Evolutionary conservation across 2,329 filamentous ascomycete genomes (phyloP).

Genomic region (Fonsecaea pedrosoi): DNA sequence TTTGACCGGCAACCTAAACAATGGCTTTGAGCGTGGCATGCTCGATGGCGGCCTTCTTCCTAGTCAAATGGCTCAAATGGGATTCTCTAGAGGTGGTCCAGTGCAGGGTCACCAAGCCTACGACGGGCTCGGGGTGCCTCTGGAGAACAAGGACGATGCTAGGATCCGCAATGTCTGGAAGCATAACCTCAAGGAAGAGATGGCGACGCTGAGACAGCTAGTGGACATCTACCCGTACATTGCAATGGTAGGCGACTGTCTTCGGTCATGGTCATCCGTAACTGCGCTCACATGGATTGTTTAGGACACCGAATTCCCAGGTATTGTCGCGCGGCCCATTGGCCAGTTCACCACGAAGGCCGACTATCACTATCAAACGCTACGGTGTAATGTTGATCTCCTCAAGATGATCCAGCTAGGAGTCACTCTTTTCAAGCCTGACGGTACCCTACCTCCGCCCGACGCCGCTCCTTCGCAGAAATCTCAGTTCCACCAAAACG

Average conservation of each 20-base stretch:
- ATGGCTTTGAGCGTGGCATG: constrained; percentile 59
- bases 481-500: constrained; percentile 55
- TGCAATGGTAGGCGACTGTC: constrained; percentile 75
- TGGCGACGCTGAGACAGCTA: constrained; percentile 80
- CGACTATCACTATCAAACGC: constrained; percentile 97
- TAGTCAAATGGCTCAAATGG: constrained; percentile 85
- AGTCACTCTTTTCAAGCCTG: constrained; percentile 87
- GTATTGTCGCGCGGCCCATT: constrained; percentile 93
- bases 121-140: constrained; percentile 34
- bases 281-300: constrained; percentile 33
- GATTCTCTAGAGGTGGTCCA: constrained; percentile 77
- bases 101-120: constrained; percentile 65
- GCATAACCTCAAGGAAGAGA: constrained; percentile 88
- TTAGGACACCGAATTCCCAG: constrained; percentile 98
- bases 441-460: constrained; percentile 81
- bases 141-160: constrained; percentile 63
- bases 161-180: constrained; percentile 97
- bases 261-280: background rate
- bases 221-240: constrained; percentile 94
- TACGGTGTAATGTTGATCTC: constrained; percentile 95
- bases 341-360: constrained; percentile 93
- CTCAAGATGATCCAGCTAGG: constrained; percentile 97
- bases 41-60: constrained; percentile 68
- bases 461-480: constrained; percentile 61
- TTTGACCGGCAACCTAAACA: constrained; percentile 56